Conservation (phyloP, 2,329 filamentous ascomycete species). For the Coniochaeta pulveracea region DNA sequence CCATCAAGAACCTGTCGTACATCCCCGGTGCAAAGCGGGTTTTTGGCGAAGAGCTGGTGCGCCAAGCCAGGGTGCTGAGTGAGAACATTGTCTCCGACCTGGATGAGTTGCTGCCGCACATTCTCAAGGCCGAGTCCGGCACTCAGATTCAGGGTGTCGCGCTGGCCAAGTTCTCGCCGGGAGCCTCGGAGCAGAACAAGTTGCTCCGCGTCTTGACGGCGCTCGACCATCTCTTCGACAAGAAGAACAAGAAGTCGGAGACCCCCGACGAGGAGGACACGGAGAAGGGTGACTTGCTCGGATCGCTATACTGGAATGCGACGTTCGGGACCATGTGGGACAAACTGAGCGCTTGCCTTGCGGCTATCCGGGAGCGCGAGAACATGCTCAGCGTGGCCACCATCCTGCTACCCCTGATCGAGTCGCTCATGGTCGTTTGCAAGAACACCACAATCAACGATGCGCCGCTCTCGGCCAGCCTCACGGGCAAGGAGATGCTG, state of each 20-base stretch:
- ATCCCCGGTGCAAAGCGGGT: constrained; percentile 82
- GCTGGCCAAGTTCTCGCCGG: constrained; percentile 88
- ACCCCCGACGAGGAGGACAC: constrained; percentile 32
- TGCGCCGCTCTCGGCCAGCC: constrained; percentile 31
- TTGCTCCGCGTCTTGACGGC: constrained; percentile 85
- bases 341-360: constrained; percentile 80
- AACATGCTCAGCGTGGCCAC: constrained; percentile 97
- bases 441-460: constrained; percentile 88
- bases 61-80: constrained; percentile 75
- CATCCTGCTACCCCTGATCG: constrained; percentile 86
- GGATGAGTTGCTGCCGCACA: constrained; percentile 73
- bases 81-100: constrained; percentile 78
- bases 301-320: constrained; percentile 78
- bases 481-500: constrained; percentile 53
- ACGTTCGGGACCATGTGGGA: constrained; percentile 89
- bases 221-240: constrained; percentile 89
- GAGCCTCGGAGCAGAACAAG: constrained; percentile 94
- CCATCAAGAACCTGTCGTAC: constrained; percentile 95
- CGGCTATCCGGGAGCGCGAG: constrained; percentile 79
- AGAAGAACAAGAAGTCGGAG: constrained; percentile 52
- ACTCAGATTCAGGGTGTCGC: constrained; percentile 94
- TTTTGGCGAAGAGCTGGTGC: constrained; percentile 87
- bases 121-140: constrained; percentile 74
- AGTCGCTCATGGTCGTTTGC: constrained; percentile 97
- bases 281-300: constrained; percentile 74